phyloP scores from a whole-genome alignment of 2,329 filamentous ascomycete species.

The Sarocladium oryzae region DNA sequence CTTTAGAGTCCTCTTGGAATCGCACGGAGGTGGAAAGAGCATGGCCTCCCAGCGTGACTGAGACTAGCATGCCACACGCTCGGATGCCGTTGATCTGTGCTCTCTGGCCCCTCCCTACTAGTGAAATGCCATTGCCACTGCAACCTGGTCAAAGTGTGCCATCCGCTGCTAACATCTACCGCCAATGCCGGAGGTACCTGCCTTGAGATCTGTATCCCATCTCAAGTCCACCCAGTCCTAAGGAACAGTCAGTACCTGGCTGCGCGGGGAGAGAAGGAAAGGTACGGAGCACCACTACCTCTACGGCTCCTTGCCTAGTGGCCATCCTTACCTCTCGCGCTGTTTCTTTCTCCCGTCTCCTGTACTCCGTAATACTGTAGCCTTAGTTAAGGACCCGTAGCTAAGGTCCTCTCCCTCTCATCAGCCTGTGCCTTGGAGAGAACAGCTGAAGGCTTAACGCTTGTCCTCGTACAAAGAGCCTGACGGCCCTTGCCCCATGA shows the following conservation, averaged over 20 bases:
- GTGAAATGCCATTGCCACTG: neutral
- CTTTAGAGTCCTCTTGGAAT: too few species aligned
- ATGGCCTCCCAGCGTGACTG: too few species aligned
- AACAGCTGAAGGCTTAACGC: neutral
- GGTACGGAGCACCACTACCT: too few species aligned
- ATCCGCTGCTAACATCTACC: neutral
- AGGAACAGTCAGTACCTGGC: too few species aligned
- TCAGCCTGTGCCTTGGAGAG: too few species aligned
- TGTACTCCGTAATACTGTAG: neutral
- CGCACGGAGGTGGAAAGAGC: too few species aligned
- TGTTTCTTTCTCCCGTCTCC: neutral
- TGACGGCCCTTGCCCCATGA: neutral
- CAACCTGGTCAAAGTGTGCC: neutral
- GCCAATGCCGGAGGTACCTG: neutral
- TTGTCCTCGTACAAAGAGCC: conserved; percentile 3
- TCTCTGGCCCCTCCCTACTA: neutral
- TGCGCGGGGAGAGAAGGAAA: too few species aligned
- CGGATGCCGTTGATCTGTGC: neutral
- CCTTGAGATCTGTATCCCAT: too few species aligned
- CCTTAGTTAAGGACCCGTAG: too few species aligned
- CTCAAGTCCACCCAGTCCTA: too few species aligned
- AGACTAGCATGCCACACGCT: neutral
- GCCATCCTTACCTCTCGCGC: too few species aligned
- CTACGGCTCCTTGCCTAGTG: too few species aligned
- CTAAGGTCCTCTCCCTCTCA: neutral